Percentiles rank a stretch among this genome's conserved stretches.
Evolutionary conservation across 2,329 filamentous ascomycete species (phyloP).

Genomic region (Fusarium begoniae): DNA sequence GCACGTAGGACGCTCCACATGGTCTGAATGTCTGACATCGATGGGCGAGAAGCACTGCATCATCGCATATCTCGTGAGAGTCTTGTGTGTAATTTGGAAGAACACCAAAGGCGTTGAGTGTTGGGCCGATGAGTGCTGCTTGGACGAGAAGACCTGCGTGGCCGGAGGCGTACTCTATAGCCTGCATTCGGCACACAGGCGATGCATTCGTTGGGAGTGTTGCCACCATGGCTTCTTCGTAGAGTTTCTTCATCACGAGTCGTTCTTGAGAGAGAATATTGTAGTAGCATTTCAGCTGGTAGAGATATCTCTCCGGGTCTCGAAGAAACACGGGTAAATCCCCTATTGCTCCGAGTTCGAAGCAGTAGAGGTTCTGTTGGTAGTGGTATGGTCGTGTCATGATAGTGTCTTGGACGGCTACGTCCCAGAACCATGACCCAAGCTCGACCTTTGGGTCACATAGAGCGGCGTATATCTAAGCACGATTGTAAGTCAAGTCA

Average conservation of each 20-base stretch:
- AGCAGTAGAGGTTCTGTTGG: constrained; percentile 1
- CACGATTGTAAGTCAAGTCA: background rate
- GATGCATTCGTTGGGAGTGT: background rate
- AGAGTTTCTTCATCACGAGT: background rate
- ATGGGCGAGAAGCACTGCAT: background rate
- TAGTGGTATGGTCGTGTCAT: constrained; percentile 12
- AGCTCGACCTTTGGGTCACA: constrained; percentile 10
- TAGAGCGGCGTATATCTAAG: constrained; percentile 9
- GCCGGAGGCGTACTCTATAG: background rate
- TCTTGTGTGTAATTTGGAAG: background rate
- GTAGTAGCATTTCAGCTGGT: constrained; percentile 23
- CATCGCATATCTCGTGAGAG: constrained; percentile 1
- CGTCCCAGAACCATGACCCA: constrained; percentile 22
- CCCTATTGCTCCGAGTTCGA: constrained; percentile 6
- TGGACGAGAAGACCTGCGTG: constrained; percentile 13
- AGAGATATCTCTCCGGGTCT: constrained; percentile 7
- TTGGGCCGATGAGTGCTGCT: background rate
- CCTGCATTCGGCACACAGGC: background rate
- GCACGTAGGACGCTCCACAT: constrained; percentile 10
- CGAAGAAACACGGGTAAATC: constrained; percentile 16
- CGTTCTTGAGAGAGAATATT: constrained; percentile 8
- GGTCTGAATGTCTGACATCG: constrained; percentile 9
- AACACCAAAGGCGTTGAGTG: background rate
- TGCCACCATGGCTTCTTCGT: background rate
- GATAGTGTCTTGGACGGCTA: background rate